These are phyloP conservation scores for Ogataea angusta DNA, from an alignment of 805 yeast species.

Conservation along the genomic window DNA sequence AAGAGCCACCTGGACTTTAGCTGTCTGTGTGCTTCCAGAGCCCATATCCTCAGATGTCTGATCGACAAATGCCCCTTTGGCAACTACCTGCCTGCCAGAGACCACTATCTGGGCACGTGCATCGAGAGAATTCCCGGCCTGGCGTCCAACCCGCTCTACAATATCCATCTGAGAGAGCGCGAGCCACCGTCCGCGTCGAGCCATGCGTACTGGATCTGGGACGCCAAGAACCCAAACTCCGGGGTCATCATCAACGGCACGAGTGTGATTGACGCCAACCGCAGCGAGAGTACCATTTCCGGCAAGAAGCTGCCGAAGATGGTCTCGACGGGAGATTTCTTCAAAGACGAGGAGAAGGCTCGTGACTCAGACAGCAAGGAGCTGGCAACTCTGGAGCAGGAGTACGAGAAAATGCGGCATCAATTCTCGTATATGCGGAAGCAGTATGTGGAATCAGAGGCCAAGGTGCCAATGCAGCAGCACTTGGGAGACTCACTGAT, in stretches of 20 bases:
- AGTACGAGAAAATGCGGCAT: conserved; percentile 7
- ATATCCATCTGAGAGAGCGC: conserved; percentile 13
- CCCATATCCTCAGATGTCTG: conserved; percentile 36
- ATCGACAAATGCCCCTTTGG: conserved; percentile 42
- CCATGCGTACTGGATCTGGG: conserved; percentile 1
- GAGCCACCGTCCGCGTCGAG: conserved; percentile 1
- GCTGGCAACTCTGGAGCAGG: conserved; percentile 3
- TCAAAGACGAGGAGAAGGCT: conserved; percentile 19
- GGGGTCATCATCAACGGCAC: conserved; percentile 1
- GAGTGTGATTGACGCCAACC: neutral
- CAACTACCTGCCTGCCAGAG: conserved; percentile 42
- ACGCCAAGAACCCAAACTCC: neutral
- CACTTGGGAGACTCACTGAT: neutral
- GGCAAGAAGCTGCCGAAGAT: neutral
- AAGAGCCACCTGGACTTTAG: conserved; percentile 28
- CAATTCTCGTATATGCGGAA: conserved; percentile 6
- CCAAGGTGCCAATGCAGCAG: neutral
- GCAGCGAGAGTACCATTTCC: neutral
- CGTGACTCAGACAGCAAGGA: conserved; percentile 17
- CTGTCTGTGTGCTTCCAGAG: conserved; percentile 34
- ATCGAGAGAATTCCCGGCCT: conserved; percentile 35
- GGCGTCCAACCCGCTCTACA: conserved; percentile 22
- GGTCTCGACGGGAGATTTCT: conserved; percentile 11
- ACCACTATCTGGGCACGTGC: conserved; percentile 48
- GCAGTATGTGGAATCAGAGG: neutral